Evolutionary conservation across 1,284 basidiomycete species (phyloP).

Genomic region (Rhizoctonia solani): DNA sequence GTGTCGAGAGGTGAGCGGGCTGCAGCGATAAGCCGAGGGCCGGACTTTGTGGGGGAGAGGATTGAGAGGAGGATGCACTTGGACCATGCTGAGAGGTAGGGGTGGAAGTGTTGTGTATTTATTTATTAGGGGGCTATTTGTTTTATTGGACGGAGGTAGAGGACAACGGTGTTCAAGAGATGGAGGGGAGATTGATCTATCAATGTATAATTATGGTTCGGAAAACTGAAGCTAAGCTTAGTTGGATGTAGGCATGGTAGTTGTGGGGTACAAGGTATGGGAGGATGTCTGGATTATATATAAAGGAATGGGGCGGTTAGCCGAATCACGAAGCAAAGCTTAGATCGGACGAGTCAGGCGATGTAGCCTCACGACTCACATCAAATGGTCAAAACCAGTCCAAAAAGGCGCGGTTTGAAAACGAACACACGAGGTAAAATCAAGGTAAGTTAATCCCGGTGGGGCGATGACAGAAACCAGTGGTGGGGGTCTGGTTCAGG

Average conservation of each 20-base stretch:
- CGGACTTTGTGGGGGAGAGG: constrained; percentile 24
- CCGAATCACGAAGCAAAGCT: constrained; percentile 12
- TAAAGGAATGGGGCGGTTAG: background rate
- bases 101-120: background rate
- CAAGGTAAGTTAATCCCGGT: background rate
- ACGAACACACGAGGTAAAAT: no score
- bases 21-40: constrained; percentile 2
- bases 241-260: constrained; percentile 7
- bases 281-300: constrained; percentile 9
- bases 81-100: constrained; percentile 15
- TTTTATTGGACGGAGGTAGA: background rate
- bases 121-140: background rate
- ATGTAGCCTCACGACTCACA: constrained; percentile 23
- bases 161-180: no score
- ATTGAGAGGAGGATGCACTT: constrained; percentile 14
- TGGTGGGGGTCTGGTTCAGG: constrained; percentile 2
- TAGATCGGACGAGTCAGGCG: constrained; percentile 28
- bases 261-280: constrained; percentile 1
- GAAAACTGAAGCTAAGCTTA: background rate
- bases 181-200: background rate
- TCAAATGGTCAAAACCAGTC: constrained; percentile 26
- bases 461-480: constrained; percentile 10
- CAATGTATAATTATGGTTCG: background rate
- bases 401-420: background rate
- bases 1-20: constrained; percentile 11